phyloP scores from a whole-genome alignment of 805 yeast genomes.

The Schwanniomyces polymorphus region DNA sequence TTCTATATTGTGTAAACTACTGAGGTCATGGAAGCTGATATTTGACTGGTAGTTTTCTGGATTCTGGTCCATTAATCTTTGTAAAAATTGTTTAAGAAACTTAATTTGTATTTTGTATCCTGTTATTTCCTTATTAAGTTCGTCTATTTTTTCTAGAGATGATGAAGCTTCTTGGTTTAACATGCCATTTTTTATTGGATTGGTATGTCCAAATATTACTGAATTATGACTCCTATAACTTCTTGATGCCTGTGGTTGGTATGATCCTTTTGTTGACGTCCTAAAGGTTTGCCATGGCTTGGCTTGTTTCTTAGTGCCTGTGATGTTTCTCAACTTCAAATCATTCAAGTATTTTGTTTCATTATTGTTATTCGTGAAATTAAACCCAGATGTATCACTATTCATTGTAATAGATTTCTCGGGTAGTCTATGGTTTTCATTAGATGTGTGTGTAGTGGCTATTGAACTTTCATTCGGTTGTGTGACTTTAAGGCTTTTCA shows the following conservation, averaged over 20 bases:
- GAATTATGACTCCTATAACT: not conserved
- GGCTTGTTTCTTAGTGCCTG: not conserved
- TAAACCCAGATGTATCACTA: not conserved
- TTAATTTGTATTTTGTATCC: conserved; percentile 39
- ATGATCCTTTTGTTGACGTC: not conserved
- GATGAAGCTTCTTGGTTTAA: conserved; percentile 14
- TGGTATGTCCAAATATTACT: not conserved
- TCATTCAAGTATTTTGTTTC: not conserved
- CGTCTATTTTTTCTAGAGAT: conserved; percentile 21
- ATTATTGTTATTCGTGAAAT: not conserved
- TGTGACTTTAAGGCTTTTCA: conserved; percentile 8
- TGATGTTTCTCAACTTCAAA: not conserved
- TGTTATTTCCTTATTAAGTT: conserved; percentile 33
- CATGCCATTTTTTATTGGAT: not conserved
- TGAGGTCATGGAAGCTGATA: conserved; percentile 14
- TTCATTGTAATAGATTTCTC: not conserved
- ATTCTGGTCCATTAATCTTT: conserved; percentile 28
- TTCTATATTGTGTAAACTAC: conserved; percentile 16
- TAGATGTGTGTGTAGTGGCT: not conserved
- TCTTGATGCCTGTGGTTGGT: not conserved
- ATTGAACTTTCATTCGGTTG: not conserved
- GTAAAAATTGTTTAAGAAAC: conserved; percentile 40
- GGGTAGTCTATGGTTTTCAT: not conserved
- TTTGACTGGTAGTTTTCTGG: not conserved
- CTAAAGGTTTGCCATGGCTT: not conserved